These are phyloP conservation scores for Emericellopsis terricola DNA, from an alignment of 495 filamentous ascomycete species.

Conservation along the genomic window DNA sequence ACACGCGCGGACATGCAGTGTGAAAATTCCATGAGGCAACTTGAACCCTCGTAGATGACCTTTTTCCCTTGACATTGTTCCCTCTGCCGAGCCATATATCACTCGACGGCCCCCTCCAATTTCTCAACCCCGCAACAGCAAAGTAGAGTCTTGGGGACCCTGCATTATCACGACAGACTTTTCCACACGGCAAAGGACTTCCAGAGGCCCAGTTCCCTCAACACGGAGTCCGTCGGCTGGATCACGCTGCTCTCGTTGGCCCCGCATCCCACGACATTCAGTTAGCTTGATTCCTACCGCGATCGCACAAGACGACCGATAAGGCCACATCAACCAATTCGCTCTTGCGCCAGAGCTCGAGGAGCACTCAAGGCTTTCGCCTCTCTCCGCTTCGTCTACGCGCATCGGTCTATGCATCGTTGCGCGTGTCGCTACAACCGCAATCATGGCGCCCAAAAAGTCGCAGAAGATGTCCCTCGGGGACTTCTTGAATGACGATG, in stretches of 20 bases:
- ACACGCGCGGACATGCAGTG: not conserved
- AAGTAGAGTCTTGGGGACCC: too few relatives aligned
- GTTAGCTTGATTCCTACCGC: constrained; percentile 4
- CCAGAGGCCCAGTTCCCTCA: too few relatives aligned
- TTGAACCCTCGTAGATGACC: not conserved
- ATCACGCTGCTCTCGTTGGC: too few relatives aligned
- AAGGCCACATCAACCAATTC: too few relatives aligned
- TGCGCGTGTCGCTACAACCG: constrained; percentile 31
- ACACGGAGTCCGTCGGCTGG: too few relatives aligned
- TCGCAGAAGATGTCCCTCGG: constrained; percentile 83
- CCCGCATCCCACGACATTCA: constrained; percentile 3
- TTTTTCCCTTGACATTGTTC: not conserved
- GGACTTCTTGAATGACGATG: constrained; percentile 73
- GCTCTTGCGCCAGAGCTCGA: too few relatives aligned
- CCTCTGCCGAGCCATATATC: not conserved
- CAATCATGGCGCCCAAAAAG: constrained; percentile 90
- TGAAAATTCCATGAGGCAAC: not conserved
- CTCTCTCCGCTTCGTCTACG: constrained; percentile 11
- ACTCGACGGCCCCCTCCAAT: constrained; percentile 3
- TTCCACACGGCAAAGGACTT: too few relatives aligned
- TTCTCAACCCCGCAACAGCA: not conserved
- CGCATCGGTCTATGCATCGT: constrained; percentile 23
- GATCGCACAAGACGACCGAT: too few relatives aligned
- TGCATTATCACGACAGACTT: too few relatives aligned
- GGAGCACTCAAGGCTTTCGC: constrained; percentile 7